Evolutionary conservation across 805 yeast species (phyloP), one percentile per base, ranked within the genome.

Genomic region (Tetrapisispora fleetii): DNA sequence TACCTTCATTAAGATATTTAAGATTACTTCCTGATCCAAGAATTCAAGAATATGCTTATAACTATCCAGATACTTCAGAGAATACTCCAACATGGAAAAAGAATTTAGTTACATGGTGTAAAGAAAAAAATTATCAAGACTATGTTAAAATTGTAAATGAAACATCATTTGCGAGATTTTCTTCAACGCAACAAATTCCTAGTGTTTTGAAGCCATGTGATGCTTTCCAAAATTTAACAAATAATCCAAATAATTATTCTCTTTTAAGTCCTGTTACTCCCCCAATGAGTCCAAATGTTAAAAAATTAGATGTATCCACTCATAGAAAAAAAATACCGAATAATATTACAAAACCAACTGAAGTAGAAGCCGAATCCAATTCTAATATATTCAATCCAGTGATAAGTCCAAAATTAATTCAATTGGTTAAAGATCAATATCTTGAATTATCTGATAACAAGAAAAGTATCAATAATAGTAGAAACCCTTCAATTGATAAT

Each of bases 41-140:
- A 19, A 46, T 56, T 7, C 68, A 63, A 49, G 64, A 63, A 48
- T 54, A 58, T 43, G 60, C 69, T 11, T 52, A 52, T 40, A 48
- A 54, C 19, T 66, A 64, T 48, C 69, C 70, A 11, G 70, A 66
- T 44, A 66, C 70, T 2, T 61, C 68, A 16, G 60, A 58, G 36
- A 49, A 43, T 8, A 66, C 68, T 0, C 57, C 65, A 18, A 37
- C 54, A 21, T 65, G 69, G 69, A 62, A 57, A 43, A 57, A 60
- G 32, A 63, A 58, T 42, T 45, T 66, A 38, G 45, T 61, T 21
- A 51, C 48, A 35, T 66, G 69, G 69, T 66, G 70, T 48, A 65
- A 57, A 48, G 61, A 58, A 42, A 59, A 60, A 28, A 59, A 59
- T 17, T 59, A 60, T 52, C 58, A 60, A 18, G 63, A 62, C 39